Percentiles rank a stretch among this genome's conserved stretches.
Conservation (phyloP, 2,329 filamentous ascomycete species). For the Fusarium sp. region DNA sequence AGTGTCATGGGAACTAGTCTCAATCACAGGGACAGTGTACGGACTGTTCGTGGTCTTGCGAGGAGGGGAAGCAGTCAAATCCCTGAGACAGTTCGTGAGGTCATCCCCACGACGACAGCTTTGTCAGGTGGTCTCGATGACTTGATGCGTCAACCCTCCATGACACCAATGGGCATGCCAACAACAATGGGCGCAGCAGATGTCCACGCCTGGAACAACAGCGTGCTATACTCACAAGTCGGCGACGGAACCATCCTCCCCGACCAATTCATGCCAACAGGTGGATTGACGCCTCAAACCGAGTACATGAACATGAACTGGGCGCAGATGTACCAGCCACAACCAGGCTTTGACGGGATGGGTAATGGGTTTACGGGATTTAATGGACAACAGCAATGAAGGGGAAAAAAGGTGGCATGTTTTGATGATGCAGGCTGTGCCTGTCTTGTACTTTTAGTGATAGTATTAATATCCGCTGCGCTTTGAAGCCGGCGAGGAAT, state of each 20-base stretch:
- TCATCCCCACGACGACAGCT: constrained; percentile 21
- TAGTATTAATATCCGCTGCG: constrained; percentile 31
- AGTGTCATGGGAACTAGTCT: constrained; percentile 43
- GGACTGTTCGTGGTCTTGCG: constrained; percentile 42
- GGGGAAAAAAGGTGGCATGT: background rate
- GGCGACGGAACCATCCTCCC: constrained; percentile 36
- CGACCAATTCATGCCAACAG: constrained; percentile 40
- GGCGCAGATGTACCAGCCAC: constrained; percentile 44
- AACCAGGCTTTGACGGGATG: constrained; percentile 36
- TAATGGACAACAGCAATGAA: constrained; percentile 35
- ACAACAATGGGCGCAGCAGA: constrained; percentile 33
- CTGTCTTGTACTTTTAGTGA: constrained; percentile 32
- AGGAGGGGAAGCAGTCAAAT: constrained; percentile 43
- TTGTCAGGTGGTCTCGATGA: constrained; percentile 33
- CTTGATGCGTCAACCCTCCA: constrained; percentile 38
- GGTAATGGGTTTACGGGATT: constrained; percentile 44
- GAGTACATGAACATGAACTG: constrained; percentile 42
- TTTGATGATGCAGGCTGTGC: constrained; percentile 19
- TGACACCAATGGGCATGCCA: constrained; percentile 29
- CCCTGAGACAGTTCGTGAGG: constrained; percentile 39
- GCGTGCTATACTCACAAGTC: constrained; percentile 41
- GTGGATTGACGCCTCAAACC: constrained; percentile 42
- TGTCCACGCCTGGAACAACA: constrained; percentile 49
- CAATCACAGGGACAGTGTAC: constrained; percentile 48
- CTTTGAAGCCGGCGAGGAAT: background rate